Conservation (phyloP, 768 basidiomycete species). For the Suillus weaverae region DNA sequence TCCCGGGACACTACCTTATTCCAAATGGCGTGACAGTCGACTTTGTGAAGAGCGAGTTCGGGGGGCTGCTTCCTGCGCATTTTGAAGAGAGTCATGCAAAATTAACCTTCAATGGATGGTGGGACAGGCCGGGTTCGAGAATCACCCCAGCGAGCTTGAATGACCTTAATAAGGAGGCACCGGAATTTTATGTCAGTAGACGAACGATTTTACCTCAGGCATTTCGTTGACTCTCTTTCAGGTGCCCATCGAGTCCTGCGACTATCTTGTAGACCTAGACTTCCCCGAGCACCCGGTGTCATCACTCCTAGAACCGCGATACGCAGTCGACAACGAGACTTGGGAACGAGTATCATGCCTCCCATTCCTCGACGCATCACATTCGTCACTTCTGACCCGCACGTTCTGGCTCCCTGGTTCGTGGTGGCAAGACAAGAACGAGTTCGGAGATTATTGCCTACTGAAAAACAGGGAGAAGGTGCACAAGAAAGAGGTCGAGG, state of each 20-base stretch:
- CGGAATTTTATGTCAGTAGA: slow-evolving; percentile 70
- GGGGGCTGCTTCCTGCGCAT: slow-evolving; percentile 84
- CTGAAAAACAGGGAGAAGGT: slow-evolving; percentile 57
- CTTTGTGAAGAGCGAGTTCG: slow-evolving; percentile 91
- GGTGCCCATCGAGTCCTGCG: slow-evolving; percentile 75
- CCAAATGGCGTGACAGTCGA: slow-evolving; percentile 81
- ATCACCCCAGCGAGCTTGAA: slow-evolving; percentile 70
- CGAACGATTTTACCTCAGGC: slow-evolving; percentile 3
- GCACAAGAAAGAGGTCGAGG: slow-evolving; percentile 25
- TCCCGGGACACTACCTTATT: slow-evolving; percentile 87
- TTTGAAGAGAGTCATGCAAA: slow-evolving; percentile 45
- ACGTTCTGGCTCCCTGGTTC: slow-evolving; percentile 78
- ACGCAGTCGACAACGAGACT: slow-evolving; percentile 56
- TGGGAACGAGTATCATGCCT: slow-evolving; percentile 86
- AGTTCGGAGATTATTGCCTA: slow-evolving; percentile 90
- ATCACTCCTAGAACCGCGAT: slow-evolving; percentile 75
- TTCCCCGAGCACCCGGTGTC: slow-evolving; percentile 67
- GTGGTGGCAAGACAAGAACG: slow-evolving; percentile 66
- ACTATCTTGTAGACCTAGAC: slow-evolving; percentile 90
- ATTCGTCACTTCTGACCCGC: slow-evolving; percentile 72
- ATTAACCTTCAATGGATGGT: slow-evolving; percentile 14
- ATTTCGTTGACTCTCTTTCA: slow-evolving; percentile 25
- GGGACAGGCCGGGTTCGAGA: slow-evolving; percentile 56
- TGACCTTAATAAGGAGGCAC: slow-evolving; percentile 82
- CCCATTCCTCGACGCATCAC: slow-evolving; percentile 80